Percentiles rank a stretch among this genome's conserved stretches.
phyloP scores from a whole-genome alignment of 164 flowering plant species.

The Litsea cubeba region DNA sequence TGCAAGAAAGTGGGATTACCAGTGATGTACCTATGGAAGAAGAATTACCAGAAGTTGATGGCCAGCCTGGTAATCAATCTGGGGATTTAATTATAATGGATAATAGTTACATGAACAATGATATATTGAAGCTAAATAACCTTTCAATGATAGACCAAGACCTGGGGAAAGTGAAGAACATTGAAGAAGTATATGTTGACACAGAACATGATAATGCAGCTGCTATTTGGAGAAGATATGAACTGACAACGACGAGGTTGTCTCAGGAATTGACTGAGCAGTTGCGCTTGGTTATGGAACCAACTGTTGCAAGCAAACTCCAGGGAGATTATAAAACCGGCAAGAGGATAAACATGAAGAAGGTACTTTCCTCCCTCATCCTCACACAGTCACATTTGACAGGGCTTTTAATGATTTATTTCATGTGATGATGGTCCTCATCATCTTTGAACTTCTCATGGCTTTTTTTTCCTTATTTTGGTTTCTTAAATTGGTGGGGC shows the following conservation, averaged over 20 bases:
- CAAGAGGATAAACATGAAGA: constrained; percentile 94
- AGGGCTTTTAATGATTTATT: not conserved
- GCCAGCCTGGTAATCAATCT: constrained; percentile 18
- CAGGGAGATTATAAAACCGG: constrained; percentile 96
- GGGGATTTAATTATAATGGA: constrained; percentile 46
- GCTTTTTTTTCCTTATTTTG: not conserved
- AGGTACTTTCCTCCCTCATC: constrained; percentile 42
- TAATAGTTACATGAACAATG: constrained; percentile 37
- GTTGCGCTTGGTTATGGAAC: constrained; percentile 88
- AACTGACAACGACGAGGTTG: constrained; percentile 57
- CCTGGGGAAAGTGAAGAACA: constrained; percentile 29
- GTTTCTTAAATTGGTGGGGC: not conserved
- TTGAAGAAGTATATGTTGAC: constrained; percentile 31
- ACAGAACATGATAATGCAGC: constrained; percentile 31
- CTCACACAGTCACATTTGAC: not conserved
- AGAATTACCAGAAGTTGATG: constrained; percentile 6
- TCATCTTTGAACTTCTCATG: not conserved
- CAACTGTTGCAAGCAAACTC: constrained; percentile 90
- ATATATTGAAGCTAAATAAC: constrained; percentile 28
- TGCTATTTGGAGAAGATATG: constrained; percentile 69
- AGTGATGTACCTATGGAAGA: constrained; percentile 22
- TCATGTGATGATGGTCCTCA: not conserved
- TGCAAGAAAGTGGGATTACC: constrained; percentile 7
- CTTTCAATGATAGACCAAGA: constrained; percentile 42
- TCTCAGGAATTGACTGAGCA: constrained; percentile 97